Base-by-base conservation (phyloP, 2,329 filamentous ascomycete genomes). In the Boeremia lycopersici region DNA sequence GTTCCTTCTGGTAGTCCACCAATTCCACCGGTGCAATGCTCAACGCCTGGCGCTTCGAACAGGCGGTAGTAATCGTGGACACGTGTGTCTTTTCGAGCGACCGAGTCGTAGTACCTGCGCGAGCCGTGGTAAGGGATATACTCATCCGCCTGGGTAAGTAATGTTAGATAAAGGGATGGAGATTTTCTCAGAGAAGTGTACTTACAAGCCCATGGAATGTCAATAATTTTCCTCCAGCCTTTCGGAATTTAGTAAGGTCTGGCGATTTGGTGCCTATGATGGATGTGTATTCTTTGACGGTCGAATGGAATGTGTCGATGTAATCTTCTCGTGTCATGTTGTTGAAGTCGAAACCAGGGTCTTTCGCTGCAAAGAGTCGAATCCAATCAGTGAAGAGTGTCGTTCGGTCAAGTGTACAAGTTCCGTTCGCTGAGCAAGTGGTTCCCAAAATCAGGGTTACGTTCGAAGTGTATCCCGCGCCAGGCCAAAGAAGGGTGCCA, bases 201-300 rank as follows among this genome's bases (percentile, higher is more conserved):
- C 38, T 41, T 9, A 48, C 46, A 6, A 62, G 43, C 1, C 67
- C 67, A 38, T 68, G 65, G 53, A 55, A 68, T 8, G 52, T 62
- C 6, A 69, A 40, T 1, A 70, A 47, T 31, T 69, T 70, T 3
- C 64, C 60, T 12, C 64, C 64, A 4, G 56, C 48, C 40, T 56
- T 45, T 2, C 44, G 45, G 40, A 68, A 65, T 2, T 26, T 30
- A 7, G 33, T 45, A 4, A 61, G 57, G 35, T 62, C 48, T 2
- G 60, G 23, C 15, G 56, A 33, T 1, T 39, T 43, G 8, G 61
- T 50, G 2, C 55, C 53, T 13, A 62, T 53, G 28, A 61, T 7
- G 3, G 11, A 13, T 2, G 8, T 30, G 29, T 30, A 30, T 7
- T 30, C 29, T 2, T 12, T 9, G 9, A 12, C 29, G 29, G 3